Base-by-base conservation (phyloP, 495 filamentous ascomycete genomes). In the Evernia prunastri region DNA sequence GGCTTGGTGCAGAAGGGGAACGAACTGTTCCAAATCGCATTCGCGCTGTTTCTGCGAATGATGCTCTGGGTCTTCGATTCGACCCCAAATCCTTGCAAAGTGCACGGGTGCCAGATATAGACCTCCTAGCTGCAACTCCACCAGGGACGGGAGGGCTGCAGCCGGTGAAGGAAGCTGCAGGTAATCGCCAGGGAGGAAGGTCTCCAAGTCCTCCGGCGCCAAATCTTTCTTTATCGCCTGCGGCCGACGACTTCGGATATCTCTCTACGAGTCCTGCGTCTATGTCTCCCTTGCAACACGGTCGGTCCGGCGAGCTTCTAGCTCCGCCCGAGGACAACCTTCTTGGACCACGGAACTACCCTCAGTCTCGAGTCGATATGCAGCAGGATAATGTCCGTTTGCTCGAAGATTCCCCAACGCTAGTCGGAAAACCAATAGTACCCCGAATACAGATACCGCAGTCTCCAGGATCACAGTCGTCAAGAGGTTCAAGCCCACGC, bases 21-120 rank as follows among this genome's bases (percentile, higher is more conserved):
- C 59, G 71, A 47, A 74, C 66, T 56, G 73, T 69, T 35, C 71
- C 72, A 18, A 65, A 73, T 64, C 77, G 82, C 36, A 67, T 71
- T 60, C 77, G 88, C 59, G 86, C 88, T 42, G 86, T 88, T 29
- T 90, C 88, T 40, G 80, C 87, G 37, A 89, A 87, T 68, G 85
- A 86, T 76, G 83, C 76, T 31, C 64, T 72, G 29, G 73, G 77
- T 13, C 61, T 82, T 45, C 75, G 69, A 60, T 58, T 81, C 1
- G 79, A 82, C 43, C 69, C 75, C 45, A 75, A 65, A 31, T 36
- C 76, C 8, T 68, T 70, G 47, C 64, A 62, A 54, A 69, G 37
- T 40, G 69, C 65, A 62, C 59, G 63, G 69, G 43, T 64, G 18
- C 67, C 65, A 49, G 58, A 70, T 39, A 63, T 66, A 57, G 68